Base-by-base conservation (phyloP, 495 filamentous ascomycete species). In the Penicillium ucsense region DNA sequence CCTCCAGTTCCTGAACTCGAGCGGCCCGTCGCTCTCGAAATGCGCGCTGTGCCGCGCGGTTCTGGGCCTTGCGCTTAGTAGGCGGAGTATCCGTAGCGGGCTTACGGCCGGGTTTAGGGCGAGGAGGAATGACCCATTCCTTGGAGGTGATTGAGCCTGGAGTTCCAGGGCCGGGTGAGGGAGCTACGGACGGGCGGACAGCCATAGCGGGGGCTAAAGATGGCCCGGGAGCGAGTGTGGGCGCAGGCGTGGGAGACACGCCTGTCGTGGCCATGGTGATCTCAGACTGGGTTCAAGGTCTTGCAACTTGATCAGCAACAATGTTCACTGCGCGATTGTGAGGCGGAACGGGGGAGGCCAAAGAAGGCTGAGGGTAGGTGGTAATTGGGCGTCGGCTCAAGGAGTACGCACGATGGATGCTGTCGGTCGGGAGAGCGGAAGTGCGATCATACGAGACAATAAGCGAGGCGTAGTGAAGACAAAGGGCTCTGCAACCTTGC, bases 71-170 rank as follows among this genome's bases (percentile, higher is more conserved):
- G 47, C 90, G 81, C 62, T 94, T 92, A 35, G 88, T 94, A 3
- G 88, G 88, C 8, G 89, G 89, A 4, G 86, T 89, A 57, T 96
- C 89, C 9, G 85, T 90, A 20, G 89, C 88, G 7, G 90, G 90
- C 64, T 95, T 95, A 43, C 90, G 79, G 34, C 89, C 90, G n/a
- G 90, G 90, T 73, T 92, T 92, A 29, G 88, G 88, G 41, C 87
- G 79, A 43, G 88, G 88, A 31, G 88, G 88, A 41, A 94, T 79
- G 6, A 90, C 76, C 88, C 88, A 94, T 80, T 90, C 85, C 64
- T 81, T 89, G 50, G 76, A 84, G 35, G 86, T 92, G 50, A 74
- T 51, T 20, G 68, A 70, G 51, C 70, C 68, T 50, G 68, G 64
- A 3, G 69, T 72, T 41, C 61, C 63, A 42, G 66, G 68, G 27